Base-by-base conservation (phyloP, 2,329 filamentous ascomycete species). In the Fusarium staphyleae region DNA sequence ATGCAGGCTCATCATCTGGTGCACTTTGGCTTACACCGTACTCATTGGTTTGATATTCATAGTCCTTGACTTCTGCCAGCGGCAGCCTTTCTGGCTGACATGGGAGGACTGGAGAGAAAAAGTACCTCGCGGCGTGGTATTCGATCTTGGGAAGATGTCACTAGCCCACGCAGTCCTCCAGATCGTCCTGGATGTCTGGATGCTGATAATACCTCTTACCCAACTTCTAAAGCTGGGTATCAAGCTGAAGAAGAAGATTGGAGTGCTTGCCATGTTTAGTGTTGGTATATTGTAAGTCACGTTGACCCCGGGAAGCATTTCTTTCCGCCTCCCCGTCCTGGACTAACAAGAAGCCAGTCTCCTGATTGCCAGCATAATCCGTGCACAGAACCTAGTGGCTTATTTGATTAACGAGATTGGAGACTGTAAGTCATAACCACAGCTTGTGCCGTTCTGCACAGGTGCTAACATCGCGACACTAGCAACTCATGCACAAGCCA, bases 221-320 rank as follows among this genome's bases (percentile, higher is more conserved):
- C 57, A 60, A 10, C 22, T 60, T 1, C 57, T 49, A 35, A 32
- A 44, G 1, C 13, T 61, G 5, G 57, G 57, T 0, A 2, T 60
- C 14, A 53, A 60, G 5, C 1, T 57, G 0, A 60, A 18, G 0
- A 60, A 57, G 29, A 60, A 60, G 6, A 14, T 60, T 6, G 52
- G 44, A 1, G 57, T 57, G 2, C 46, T 60, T 5, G 54, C 52
- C 10, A 60, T 60, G 57, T 60, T 60, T 0, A 54, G 57, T 2
- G 53, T 55, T 32, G 57, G 57, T 5, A 26, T 61, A 3, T 61
- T 61, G 57, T 61, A 3, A 44, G 52, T 29, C 19, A 22, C 5
- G 10, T 0, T 0, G 5, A 10, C 2, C 1, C 1, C 11, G n/a
- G 1, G n/a, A n/a, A n/a, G n/a, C n/a, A n/a, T n/a, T n/a, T n/a